Conservation (phyloP, 768 basidiomycete genomes). For the Ramaria sp. region DNA sequence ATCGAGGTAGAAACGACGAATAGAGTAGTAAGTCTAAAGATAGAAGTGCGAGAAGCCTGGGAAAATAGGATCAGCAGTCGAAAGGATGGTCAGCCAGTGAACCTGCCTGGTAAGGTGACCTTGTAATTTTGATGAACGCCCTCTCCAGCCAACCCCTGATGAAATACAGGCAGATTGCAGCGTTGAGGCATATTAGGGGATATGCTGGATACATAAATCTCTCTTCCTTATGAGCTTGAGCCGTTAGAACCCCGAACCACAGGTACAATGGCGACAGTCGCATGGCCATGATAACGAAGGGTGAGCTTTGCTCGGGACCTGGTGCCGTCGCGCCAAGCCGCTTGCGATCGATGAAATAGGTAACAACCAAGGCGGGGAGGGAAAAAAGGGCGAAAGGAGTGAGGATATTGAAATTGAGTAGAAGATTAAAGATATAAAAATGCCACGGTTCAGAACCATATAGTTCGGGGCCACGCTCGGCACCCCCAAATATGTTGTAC, state of each 20-base stretch:
- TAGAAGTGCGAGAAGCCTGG: constrained; percentile 63
- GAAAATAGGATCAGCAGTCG: background rate
- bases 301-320: constrained; percentile 57
- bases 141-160: constrained; percentile 80
- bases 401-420: constrained; percentile 90
- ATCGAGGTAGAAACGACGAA: constrained; percentile 54
- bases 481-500: constrained; percentile 85
- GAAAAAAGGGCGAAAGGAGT: constrained; percentile 72
- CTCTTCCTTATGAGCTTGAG: constrained; percentile 94
- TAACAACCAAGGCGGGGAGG: constrained; percentile 67
- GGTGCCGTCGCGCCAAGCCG: constrained; percentile 51
- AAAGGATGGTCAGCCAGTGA: background rate
- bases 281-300: constrained; percentile 64
- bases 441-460: constrained; percentile 86
- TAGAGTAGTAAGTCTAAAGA: constrained; percentile 73
- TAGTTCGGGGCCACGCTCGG: constrained; percentile 75
- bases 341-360: constrained; percentile 63
- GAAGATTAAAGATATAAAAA: constrained; percentile 82
- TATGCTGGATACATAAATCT: constrained; percentile 97
- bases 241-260: constrained; percentile 73
- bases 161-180: constrained; percentile 79
- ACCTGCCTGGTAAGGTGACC: constrained; percentile 77
- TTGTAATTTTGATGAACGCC: constrained; percentile 61
- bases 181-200: constrained; percentile 87
- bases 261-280: constrained; percentile 84